Base-by-base conservation (phyloP, 441 rosid species). In the Croton setiger region DNA sequence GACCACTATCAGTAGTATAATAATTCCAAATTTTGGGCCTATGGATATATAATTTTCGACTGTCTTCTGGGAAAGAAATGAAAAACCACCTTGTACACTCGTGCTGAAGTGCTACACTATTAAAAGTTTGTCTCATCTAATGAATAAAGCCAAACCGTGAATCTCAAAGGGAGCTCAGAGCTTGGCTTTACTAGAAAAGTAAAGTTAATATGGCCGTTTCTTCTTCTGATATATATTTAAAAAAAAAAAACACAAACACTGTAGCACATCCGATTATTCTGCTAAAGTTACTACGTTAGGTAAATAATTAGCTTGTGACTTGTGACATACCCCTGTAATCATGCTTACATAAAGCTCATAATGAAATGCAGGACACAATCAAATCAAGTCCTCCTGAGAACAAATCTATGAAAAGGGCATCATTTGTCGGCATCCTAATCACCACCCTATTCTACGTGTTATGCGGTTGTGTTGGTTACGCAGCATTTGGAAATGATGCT, bases 381-480 rank as follows among this genome's bases (percentile, higher is more conserved):
- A 86, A 80, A 78, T 82, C 92, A 54, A 77, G 85, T 63, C 90
- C 87, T 18, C 86, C 98, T 2, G 97, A 90, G 66, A 93, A 83
- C 85, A 88, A 85, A 80, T 74, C 78, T 47, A 93, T 93, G 98
- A 93, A 90, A 75, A 87, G 74, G 69, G 97, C 95, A 68, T 74
- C 80, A 1, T 70, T 78, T 0, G 21, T 77, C 17, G 93, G 96
- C 33, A 78, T 90, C 70, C 52, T 74, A 3, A 86, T 85, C 44
- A 90, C 92, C 12, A 87, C 98, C 53, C 14, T 77, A 47, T 93
- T 93, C 87, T 88, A 93, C 57, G 75, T 85, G n/a, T 71, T 86
- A 7, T 93, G 98, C 8, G 97, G 97, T 18, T 83, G 90, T 54
- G 2, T 89, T 0, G 98, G 98, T 48, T 93, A 90, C 52, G 93